Evolutionary conservation across 352 stramenopile genomes (phyloP), one percentile per base, ranked within the genome.

Genomic region (Globisporangium nunn): DNA sequence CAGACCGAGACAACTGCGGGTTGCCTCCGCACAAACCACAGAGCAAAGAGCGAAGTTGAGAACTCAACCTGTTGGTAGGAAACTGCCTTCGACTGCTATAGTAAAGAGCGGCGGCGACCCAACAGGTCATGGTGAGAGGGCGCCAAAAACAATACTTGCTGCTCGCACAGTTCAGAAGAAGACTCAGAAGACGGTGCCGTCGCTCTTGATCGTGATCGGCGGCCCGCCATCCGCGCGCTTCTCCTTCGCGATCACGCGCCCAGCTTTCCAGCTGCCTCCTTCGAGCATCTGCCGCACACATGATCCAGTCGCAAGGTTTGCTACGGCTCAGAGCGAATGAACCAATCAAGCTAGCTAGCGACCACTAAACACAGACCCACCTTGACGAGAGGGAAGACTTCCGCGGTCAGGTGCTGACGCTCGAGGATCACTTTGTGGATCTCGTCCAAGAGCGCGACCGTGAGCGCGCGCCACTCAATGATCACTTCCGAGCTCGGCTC

Each of bases 191-290:
- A 95, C 78, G 8, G 83, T 95, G 49, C 85, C 83, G 52, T 95
- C 85, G 64, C 85, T 95, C 54, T 91, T 82, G 62, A 95, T 95
- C 52, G 75, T 77, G 53, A 95, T 92, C 40, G 85, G 85, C 10
- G 85, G 83, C 2, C 78, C 80, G 14, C 83, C 76, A 33, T 85
- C 74, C 0, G 78, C 64, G 18, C 83, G 72, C 61, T 87, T 87
- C 59, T 81, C 74, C 63, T 90, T 92, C 29, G 85, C 85, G 58
- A 93, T 88, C 33, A 87, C 64, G 15, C 85, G 79, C 2, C 85
- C 85, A 23, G 82, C 82, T 61, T 93, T 95, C 85, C 85, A 95
- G 43, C 75, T 95, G 14, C 85, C 85, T 31, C 81, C 81, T 74
- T 95, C 85, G 4, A 95, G 75, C 77, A 90, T 87, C 77, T 88